These are phyloP conservation scores for Malus sylvestris DNA, from an alignment of 306 rosid species.

Conservation along the genomic window DNA sequence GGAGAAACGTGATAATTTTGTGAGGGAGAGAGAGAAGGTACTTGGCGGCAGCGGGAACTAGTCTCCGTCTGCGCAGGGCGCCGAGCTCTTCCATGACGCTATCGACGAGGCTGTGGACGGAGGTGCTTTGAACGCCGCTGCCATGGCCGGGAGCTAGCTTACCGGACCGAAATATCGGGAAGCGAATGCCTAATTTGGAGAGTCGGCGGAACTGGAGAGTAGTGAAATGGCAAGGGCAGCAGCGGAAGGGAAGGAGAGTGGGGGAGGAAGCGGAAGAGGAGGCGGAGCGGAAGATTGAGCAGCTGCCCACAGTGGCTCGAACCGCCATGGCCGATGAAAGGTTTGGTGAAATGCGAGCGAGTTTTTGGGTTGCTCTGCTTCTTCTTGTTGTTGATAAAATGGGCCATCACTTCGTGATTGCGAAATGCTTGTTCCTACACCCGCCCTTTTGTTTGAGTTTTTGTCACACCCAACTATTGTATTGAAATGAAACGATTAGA, in stretches of 20 bases:
- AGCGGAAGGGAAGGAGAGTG: conserved; percentile 43
- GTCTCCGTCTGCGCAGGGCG: conserved; percentile 33
- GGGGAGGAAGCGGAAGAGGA: conserved; percentile 44
- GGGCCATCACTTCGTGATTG: not conserved
- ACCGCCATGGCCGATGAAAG: conserved; percentile 45
- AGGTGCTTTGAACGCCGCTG: conserved; percentile 29
- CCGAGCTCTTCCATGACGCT: conserved; percentile 61
- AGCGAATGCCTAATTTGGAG: conserved; percentile 16
- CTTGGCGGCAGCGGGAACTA: conserved; percentile 49
- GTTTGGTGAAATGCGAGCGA: not conserved
- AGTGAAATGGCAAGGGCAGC: conserved; percentile 24
- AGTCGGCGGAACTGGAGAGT: conserved; percentile 23
- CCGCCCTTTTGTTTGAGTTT: not conserved
- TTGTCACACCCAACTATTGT: not conserved
- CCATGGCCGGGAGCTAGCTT: conserved; percentile 25
- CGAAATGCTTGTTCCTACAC: not conserved
- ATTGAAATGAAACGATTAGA: no score
- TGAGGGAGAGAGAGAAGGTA: conserved; percentile 7
- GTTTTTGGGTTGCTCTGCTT: not conserved
- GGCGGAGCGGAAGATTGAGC: conserved; percentile 44
- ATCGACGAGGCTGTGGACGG: conserved; percentile 53
- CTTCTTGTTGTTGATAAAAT: not conserved
- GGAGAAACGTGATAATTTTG: not conserved
- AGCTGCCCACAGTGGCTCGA: conserved; percentile 49
- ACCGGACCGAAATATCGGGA: conserved; percentile 8